phyloP scores from a whole-genome alignment of 768 basidiomycete species.

The Hydnum rufescens region DNA sequence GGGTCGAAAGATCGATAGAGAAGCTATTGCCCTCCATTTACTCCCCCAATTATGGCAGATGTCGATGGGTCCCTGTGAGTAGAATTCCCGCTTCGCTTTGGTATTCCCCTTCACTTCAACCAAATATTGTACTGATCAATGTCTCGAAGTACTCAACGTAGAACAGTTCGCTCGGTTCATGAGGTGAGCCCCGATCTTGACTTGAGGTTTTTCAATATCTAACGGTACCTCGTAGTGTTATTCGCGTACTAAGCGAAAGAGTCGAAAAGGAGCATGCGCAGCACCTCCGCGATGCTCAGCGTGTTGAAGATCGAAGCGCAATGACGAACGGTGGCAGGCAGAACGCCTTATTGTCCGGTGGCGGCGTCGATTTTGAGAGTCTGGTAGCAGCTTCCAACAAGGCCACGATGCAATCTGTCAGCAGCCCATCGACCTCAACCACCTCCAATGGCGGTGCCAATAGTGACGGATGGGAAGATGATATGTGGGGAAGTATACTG shows the following conservation, averaged over 20 bases:
- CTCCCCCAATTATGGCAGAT: slow-evolving; percentile 89
- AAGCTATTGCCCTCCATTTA: slow-evolving; percentile 76
- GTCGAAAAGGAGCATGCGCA: slow-evolving; percentile 87
- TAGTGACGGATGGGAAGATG: slow-evolving; percentile 49
- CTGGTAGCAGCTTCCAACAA: slow-evolving; percentile 30
- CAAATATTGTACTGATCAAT: not conserved
- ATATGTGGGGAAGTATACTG: slow-evolving; percentile 70
- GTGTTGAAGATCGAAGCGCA: slow-evolving; percentile 61
- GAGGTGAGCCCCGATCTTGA: slow-evolving; percentile 26
- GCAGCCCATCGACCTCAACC: too few relatives aligned
- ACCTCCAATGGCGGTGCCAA: slow-evolving; percentile 29
- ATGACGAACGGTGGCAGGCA: slow-evolving; percentile 25
- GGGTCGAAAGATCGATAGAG: slow-evolving; percentile 86
- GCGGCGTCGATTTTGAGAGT: slow-evolving; percentile 66
- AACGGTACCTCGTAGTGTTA: slow-evolving; percentile 14
- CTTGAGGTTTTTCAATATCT: not conserved
- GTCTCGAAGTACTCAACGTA: slow-evolving; percentile 19
- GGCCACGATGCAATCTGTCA: slow-evolving; percentile 4
- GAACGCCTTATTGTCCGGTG: slow-evolving; percentile 20
- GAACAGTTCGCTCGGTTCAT: slow-evolving; percentile 86
- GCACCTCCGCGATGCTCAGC: slow-evolving; percentile 80
- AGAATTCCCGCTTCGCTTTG: not conserved
- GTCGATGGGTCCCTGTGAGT: slow-evolving; percentile 85
- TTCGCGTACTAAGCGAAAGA: slow-evolving; percentile 37
- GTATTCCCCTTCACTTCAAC: not conserved